Conservation (phyloP, 306 rosid species). For the Medicago lupulina region DNA sequence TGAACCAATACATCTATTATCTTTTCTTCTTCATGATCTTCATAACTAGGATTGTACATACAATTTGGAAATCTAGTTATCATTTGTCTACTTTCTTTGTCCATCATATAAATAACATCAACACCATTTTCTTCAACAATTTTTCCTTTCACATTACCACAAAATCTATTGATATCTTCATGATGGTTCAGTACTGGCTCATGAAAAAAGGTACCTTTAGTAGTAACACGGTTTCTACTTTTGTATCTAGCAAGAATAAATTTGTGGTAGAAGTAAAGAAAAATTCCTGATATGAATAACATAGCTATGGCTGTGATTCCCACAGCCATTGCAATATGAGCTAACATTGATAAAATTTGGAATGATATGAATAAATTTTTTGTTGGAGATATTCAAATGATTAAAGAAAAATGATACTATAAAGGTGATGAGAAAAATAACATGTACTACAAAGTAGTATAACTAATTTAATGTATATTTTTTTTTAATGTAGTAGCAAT, state of each 20-base stretch:
- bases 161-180: constrained; percentile 48
- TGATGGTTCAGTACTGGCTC: constrained; percentile 37
- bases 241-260: constrained; percentile 39
- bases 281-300: constrained; percentile 46
- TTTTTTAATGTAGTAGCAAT: constrained; percentile 14
- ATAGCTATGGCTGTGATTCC: constrained; percentile 60
- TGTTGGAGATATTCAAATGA: not conserved
- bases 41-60: constrained; percentile 59
- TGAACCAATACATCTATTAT: constrained; percentile 51
- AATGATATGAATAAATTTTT: not conserved
- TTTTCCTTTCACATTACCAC: constrained; percentile 56
- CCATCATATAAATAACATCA: constrained; percentile 55
- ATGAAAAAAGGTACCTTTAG: constrained; percentile 44
- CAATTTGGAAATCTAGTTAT: constrained; percentile 44
- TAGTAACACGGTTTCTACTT: constrained; percentile 37
- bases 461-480: constrained; percentile 5
- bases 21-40: constrained; percentile 52
- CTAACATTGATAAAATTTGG: constrained; percentile 48
- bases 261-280: constrained; percentile 50
- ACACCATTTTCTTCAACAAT: constrained; percentile 58
- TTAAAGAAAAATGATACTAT: constrained; percentile 7
- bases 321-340: constrained; percentile 52
- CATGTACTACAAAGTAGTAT: not conserved
- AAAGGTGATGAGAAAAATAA: constrained; percentile 26
- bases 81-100: constrained; percentile 52